Evolutionary conservation across 805 yeast species (phyloP).

Genomic region (Pichia ethanolica): DNA sequence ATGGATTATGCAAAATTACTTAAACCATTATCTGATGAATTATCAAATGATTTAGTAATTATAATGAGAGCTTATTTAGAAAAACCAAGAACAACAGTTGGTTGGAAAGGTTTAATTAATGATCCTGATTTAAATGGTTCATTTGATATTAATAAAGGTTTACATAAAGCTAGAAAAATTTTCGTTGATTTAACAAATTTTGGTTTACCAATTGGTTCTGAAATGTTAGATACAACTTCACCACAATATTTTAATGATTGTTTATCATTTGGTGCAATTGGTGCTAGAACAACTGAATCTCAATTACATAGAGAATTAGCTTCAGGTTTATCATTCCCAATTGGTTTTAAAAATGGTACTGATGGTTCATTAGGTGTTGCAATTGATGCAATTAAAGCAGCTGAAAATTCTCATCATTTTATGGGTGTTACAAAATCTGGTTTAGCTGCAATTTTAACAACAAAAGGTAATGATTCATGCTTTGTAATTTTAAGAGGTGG

Average conservation of each 20-base stretch:
- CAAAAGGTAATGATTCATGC: conserved; percentile 92
- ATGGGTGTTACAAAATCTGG: conserved; percentile 97
- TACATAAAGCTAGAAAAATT: conserved; percentile 77
- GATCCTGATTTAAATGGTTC: conserved; percentile 93
- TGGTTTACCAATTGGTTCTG: conserved; percentile 92
- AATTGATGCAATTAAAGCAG: conserved; percentile 88
- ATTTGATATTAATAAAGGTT: conserved; percentile 91
- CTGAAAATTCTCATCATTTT: conserved; percentile 88
- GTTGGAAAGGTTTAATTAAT: conserved; percentile 97
- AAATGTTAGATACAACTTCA: conserved; percentile 95
- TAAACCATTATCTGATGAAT: conserved; percentile 58
- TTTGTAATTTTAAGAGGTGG: conserved; percentile 96
- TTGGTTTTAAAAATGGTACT: conserved; percentile 97
- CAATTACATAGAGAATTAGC: conserved; percentile 96
- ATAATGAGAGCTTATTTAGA: conserved; percentile 97
- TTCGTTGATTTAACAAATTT: conserved; percentile 71
- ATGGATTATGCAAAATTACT: conserved; percentile 75
- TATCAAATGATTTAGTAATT: conserved; percentile 67
- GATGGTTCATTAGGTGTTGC: conserved; percentile 95
- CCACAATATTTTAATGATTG: conserved; percentile 93
- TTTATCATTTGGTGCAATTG: conserved; percentile 95
- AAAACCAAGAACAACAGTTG: conserved; percentile 98
- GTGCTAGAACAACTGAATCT: conserved; percentile 98
- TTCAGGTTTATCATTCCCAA: conserved; percentile 94
- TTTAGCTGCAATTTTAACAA: conserved; percentile 90